Conservation (phyloP, 331 rosid genomes). For the Pyracantha coccinea region DNA sequence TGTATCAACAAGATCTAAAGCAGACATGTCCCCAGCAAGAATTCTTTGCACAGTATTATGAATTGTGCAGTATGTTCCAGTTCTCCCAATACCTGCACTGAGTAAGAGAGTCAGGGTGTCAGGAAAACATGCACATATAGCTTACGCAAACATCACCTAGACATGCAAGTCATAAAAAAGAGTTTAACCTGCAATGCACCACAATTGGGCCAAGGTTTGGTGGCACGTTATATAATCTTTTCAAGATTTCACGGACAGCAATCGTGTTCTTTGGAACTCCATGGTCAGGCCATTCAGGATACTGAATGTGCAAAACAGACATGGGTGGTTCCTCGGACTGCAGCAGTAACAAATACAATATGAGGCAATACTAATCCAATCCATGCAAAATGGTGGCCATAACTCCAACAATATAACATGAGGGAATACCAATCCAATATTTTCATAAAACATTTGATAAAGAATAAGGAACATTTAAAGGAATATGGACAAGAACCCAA, state of each 20-base stretch:
- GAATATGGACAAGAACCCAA: not conserved
- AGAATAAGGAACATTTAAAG: no score
- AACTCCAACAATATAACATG: not conserved
- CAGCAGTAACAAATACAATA: slow-evolving; percentile 15
- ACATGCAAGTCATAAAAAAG: slow-evolving; percentile 12
- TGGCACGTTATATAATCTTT: slow-evolving; percentile 52
- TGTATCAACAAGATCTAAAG: slow-evolving; percentile 65
- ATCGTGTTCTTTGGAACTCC: slow-evolving; percentile 77
- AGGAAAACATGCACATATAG: slow-evolving; percentile 21
- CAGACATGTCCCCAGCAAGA: slow-evolving; percentile 84
- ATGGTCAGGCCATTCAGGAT: slow-evolving; percentile 96
- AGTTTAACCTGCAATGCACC: slow-evolving; percentile 90
- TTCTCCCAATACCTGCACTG: slow-evolving; percentile 99
- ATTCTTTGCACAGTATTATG: slow-evolving; percentile 91
- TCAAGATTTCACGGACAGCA: slow-evolving; percentile 75
- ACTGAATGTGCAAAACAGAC: slow-evolving; percentile 74
- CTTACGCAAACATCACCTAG: not conserved
- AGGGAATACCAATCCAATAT: not conserved
- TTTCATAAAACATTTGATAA: not conserved
- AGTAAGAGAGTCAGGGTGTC: slow-evolving; percentile 32
- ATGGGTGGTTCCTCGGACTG: slow-evolving; percentile 60
- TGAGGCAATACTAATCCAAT: slow-evolving; percentile 2
- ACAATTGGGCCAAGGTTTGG: slow-evolving; percentile 73
- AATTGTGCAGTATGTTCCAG: slow-evolving; percentile 88
- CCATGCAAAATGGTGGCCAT: not conserved